These are phyloP conservation scores for Cymbopogon citratus DNA, from an alignment of 176 grass and related monocot genomes.

Conservation along the genomic window DNA sequence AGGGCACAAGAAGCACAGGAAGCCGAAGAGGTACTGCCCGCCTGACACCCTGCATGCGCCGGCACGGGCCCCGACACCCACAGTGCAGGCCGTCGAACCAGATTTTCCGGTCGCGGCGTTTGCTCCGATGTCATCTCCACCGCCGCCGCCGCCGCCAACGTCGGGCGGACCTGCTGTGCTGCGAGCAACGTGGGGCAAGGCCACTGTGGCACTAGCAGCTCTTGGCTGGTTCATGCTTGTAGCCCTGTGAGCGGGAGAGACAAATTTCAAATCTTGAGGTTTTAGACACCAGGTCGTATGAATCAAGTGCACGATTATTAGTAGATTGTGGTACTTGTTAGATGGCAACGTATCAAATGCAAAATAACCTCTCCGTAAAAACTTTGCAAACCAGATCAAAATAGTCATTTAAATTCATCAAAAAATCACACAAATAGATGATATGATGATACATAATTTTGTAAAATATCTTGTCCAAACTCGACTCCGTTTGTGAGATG, in stretches of 20 bases:
- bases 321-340: too few species aligned
- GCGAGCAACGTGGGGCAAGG: not conserved
- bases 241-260: not conserved
- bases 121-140: slow-evolving; percentile 25
- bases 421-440: too few species aligned
- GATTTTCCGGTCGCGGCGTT: slow-evolving; percentile 18
- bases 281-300: not conserved
- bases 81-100: not conserved
- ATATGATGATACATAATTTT: too few species aligned
- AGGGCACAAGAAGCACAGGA: slow-evolving; percentile 31
- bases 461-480: too few species aligned
- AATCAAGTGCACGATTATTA: not conserved
- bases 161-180: not conserved
- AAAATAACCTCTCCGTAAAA: too few species aligned
- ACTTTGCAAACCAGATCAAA: too few species aligned
- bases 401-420: too few species aligned
- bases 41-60: not conserved
- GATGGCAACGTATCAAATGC: too few species aligned
- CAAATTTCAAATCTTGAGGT: not conserved
- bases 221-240: not conserved
- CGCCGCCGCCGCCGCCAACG: not conserved
- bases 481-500: too few species aligned
- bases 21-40: slow-evolving; percentile 8
- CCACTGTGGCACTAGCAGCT: not conserved
- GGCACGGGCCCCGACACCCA: not conserved